phyloP scores from a whole-genome alignment of 805 yeast genomes.

The Sugiyamaella boreocaroliniensis region DNA sequence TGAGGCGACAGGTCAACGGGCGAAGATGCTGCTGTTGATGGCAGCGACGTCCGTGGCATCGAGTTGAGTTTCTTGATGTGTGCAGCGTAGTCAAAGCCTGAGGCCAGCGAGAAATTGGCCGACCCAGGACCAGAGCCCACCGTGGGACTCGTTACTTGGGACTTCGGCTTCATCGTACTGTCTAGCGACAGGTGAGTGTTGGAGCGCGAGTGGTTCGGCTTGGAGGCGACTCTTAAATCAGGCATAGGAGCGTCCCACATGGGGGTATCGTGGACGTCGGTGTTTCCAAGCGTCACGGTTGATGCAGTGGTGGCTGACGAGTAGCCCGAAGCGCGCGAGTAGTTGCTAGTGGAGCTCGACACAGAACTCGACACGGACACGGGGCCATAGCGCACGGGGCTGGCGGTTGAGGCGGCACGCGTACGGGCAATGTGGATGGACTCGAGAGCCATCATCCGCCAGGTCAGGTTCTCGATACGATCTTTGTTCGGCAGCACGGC shows the following conservation, averaged over 20 bases:
- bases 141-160: conserved; percentile 32
- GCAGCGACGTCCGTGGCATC: background rate
- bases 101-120: background rate
- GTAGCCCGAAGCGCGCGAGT: background rate
- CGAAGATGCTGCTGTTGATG: background rate
- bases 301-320: background rate
- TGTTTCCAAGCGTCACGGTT: background rate
- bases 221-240: background rate
- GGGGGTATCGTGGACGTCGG: background rate
- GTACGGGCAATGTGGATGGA: background rate
- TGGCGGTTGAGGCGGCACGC: background rate
- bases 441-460: conserved; percentile 63
- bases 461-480: conserved; percentile 77
- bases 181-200: conserved; percentile 1
- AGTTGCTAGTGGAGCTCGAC: conserved; percentile 1
- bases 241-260: background rate
- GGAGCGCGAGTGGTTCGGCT: background rate
- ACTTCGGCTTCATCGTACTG: conserved; percentile 1
- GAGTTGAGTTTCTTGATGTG: conserved; percentile 54
- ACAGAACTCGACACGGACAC: conserved; percentile 1
- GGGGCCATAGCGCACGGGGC: background rate
- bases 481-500: conserved; percentile 66
- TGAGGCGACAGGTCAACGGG: background rate
- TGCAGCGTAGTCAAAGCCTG: conserved; percentile 52
- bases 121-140: conserved; percentile 35